Conservation (phyloP, 305 asterid genomes). For the Fraxinus latifolia region DNA sequence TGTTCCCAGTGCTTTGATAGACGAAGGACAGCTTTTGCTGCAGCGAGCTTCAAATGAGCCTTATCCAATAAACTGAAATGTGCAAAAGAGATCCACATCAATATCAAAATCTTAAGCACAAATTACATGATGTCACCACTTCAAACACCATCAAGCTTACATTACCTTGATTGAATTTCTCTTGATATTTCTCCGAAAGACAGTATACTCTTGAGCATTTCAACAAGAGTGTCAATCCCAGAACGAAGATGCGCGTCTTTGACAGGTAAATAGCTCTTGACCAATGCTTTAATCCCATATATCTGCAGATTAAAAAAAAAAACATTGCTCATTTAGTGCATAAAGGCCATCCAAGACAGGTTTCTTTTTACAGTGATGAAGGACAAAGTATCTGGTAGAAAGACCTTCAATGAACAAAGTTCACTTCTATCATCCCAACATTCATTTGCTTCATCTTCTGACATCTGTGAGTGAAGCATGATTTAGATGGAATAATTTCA, state of each 20-base stretch:
- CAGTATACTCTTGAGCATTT: conserved; percentile 71
- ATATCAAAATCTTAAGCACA: conserved; percentile 18
- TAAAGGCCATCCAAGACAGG: conserved; percentile 17
- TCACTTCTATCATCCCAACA: conserved; percentile 92
- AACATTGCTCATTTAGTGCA: conserved; percentile 19
- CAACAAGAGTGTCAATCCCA: conserved; percentile 75
- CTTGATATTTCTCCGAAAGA: conserved; percentile 67
- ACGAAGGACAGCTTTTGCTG: conserved; percentile 97
- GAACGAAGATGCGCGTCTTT: conserved; percentile 92
- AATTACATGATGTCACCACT: conserved; percentile 24
- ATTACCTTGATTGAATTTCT: conserved; percentile 76
- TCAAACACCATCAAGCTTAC: conserved; percentile 5
- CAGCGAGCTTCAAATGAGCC: conserved; percentile 95
- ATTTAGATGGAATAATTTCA: conserved; percentile 17
- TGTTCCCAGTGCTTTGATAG: conserved; percentile 93
- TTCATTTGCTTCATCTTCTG: conserved; percentile 53
- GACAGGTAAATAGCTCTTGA: conserved; percentile 93
- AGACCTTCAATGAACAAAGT: conserved; percentile 84
- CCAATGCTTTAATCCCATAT: conserved; percentile 89
- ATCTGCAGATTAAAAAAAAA: conserved; percentile 44
- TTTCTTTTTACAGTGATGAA: conserved; percentile 19
- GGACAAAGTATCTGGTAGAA: conserved; percentile 20
- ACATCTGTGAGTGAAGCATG: conserved; percentile 54
- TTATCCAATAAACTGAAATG: conserved; percentile 72
- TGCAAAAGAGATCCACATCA: conserved; percentile 27